Base-by-base conservation (phyloP, 345 rosid genomes). In the Syzygium jambos region DNA sequence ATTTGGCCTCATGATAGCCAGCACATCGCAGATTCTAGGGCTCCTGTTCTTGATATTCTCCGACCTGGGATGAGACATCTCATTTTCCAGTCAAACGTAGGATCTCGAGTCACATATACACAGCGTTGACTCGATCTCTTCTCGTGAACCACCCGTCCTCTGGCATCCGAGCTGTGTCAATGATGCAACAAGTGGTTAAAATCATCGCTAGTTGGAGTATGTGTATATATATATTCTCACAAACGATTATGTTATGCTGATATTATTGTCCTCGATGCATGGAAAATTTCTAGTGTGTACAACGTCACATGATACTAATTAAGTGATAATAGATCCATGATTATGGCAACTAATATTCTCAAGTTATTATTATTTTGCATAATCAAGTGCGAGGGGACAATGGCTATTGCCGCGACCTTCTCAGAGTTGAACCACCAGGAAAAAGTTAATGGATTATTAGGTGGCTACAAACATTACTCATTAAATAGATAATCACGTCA, bases 401-500 rank as follows among this genome's bases (percentile, higher is more conserved):
- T 1, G 3, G 19, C 78, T 68, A 17, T 16, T 9, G 23, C 17
- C 19, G 5, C 2, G 2, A 68, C 78, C 6, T 30, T 30, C 9
- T 4, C 13, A 30, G 1, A 30, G 3, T 11, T 65, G 78, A 65
- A 63, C 38, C 8, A n/a, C 16, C 5, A 1, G n/a, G 9, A 2
- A 17, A 63, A 63, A 63, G 4, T 9, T 63, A n/a, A 29, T 63
- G 38, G 16, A 63, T 63, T n/a, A 63, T 19, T 63, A 63, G 21
- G 38, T 29, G 2, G 6, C 3, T 17, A 68, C 0, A 68, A 17
- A 68, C 0, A 23, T 30, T 30, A 16, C 22, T 30, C 3, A 8
- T 65, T 4, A 16, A 2, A 65, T 38, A 65, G 11, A 30, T 65
- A 1, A 11, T 0, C 43, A 16, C 3, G 2, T 68, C 1, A 0